Base-by-base conservation (phyloP, 192 early-diverging fungal genomes). In the Backusella sp. region DNA sequence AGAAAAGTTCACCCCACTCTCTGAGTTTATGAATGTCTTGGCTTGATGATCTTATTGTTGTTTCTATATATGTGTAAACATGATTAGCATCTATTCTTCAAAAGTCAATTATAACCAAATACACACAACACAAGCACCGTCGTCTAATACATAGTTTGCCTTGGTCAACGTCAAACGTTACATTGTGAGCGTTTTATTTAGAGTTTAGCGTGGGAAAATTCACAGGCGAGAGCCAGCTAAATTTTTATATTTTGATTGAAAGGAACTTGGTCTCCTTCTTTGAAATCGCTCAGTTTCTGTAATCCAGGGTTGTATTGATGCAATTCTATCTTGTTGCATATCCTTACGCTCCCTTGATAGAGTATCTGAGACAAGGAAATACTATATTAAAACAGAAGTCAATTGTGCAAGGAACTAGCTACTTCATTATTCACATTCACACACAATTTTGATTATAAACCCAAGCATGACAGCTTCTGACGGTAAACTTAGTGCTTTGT, bases 31-130 rank as follows among this genome's bases (percentile, higher is more conserved):
- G 8, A 56, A 56, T 56, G 8, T 56, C 53, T 56, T 56, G 53
- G 53, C 56, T 62, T 62, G 23, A 21, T 56, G 53, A 44, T 49
- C 9, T 62, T 28, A 28, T 4, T 62, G 49, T 21, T 53, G 17
- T 17, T 53, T 32, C 32, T 32, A 41, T 41, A 2, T 23, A 62
- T 28, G 4, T 4, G 23, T 26, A 62, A 62, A 1, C 26, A 26
- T 28, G 9, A 8, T 5, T 56, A 56, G 0, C 9, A 56, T 21
- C 8, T 21, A 28, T 49, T 62, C 21, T 62, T 28, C 21, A 56
- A 56, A 56, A 56, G 53, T 56, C 53, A 56, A 56, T 56, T 28
- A 62, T 62, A 62, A 11, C 56, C 56, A 62, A 62, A 62, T 26
- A 62, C 26, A 62, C 26, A 56, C 53, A 56, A 21, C 21, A 56